Base-by-base conservation (phyloP, 1,139 yeast species). In the Scheffersomyces insectosa region DNA sequence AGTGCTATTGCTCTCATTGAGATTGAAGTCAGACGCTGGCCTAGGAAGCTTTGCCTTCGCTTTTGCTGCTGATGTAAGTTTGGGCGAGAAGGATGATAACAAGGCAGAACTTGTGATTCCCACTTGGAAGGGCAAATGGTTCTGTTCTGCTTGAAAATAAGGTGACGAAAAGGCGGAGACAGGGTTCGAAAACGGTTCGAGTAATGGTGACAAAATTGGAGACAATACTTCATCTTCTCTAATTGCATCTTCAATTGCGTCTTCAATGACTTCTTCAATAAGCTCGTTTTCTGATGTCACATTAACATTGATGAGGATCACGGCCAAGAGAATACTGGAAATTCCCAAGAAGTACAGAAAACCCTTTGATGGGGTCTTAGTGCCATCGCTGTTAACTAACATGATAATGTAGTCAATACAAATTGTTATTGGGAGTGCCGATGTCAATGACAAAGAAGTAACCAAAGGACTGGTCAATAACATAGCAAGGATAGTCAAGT, bases 401-500 rank as follows among this genome's bases (percentile, higher is more conserved):
- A 68, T 46, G 3, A 69, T 55, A 16, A 75, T 49, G 45, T 68
- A 75, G 50, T 79, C 81, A 13, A 75, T 59, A 43, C 75, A 66
- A 44, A 79, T 75, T 27, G 79, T 75, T 29, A 79, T 66, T 2
- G 84, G 84, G 31, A 79, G 76, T 0, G 79, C 75, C 0, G 79
- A 68, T 0, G 83, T 76, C 33, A 79, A 59, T 4, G 82, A 76
- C 33, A 79, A 63, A 7, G 82, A 70, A 2, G 81, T 75, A 8
- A 79, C 72, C 44, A 79, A 64, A 0, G 84, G 84, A 42, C 81
- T 76, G 0, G 83, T 79, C 37, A 78, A 64, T 23, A 79, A 56
- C 68, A 79, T 70, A 5, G 83, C 82, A 29, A 77, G 54, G 7
- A 78, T 69, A 1, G 80, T 74, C 20, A 69, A 61, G 46, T 70